Percentiles rank a stretch among this genome's conserved stretches.
phyloP scores from a whole-genome alignment of 1,284 basidiomycete species.

The Heliocybe sulcata region DNA sequence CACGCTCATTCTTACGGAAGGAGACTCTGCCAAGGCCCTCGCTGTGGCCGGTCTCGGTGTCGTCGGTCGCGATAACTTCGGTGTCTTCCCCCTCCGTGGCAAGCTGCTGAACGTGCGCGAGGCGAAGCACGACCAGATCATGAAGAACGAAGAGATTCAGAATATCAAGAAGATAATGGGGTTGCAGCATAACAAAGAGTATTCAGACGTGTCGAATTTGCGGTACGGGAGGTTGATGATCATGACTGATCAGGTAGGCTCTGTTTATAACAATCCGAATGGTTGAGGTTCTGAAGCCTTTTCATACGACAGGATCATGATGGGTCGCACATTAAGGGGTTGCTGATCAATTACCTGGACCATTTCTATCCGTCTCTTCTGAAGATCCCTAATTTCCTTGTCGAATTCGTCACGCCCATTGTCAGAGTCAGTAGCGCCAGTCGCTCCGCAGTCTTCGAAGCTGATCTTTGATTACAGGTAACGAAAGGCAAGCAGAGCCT shows the following conservation, averaged over 20 bases:
- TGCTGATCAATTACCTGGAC: slow-evolving; percentile 97
- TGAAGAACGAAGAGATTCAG: slow-evolving; percentile 97
- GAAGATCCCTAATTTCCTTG: slow-evolving; percentile 88
- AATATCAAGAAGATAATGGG: slow-evolving; percentile 99
- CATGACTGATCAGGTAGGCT: slow-evolving; percentile 94
- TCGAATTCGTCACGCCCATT: slow-evolving; percentile 99
- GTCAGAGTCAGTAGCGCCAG: slow-evolving; percentile 65
- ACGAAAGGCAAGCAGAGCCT: slow-evolving; percentile 77
- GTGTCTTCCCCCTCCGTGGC: slow-evolving; percentile 96
- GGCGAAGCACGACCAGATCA: slow-evolving; percentile 91
- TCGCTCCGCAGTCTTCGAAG: neutral
- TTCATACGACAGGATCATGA: slow-evolving; percentile 80
- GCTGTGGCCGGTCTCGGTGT: slow-evolving; percentile 93
- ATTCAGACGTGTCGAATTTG: slow-evolving; percentile 64
- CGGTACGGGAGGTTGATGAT: slow-evolving; percentile 98
- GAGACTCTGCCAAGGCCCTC: slow-evolving; percentile 97
- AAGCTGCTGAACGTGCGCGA: slow-evolving; percentile 98
- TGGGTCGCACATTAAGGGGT: slow-evolving; percentile 98
- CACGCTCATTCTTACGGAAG: slow-evolving; percentile 97
- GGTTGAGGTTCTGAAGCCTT: slow-evolving; percentile 6
- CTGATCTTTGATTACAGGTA: slow-evolving; percentile 34
- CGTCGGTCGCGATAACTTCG: slow-evolving; percentile 94
- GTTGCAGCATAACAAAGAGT: slow-evolving; percentile 90
- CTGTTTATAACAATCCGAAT: slow-evolving; percentile 6
- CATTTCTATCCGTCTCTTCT: slow-evolving; percentile 96